Base-by-base conservation (phyloP, 2,329 filamentous ascomycete species). In the Pestalotiopsis sp. region DNA sequence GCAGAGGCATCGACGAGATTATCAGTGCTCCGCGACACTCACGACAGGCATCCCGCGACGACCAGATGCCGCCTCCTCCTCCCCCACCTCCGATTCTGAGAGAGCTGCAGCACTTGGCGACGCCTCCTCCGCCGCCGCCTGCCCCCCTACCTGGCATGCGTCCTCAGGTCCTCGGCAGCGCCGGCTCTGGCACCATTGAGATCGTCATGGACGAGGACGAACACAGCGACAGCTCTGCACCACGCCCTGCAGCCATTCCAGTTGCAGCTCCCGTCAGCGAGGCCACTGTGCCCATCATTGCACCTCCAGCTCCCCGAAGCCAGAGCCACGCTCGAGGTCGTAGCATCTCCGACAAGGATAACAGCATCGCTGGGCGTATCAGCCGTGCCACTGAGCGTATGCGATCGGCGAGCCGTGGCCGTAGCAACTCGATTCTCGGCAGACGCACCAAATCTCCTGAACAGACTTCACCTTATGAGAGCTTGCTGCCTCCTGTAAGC, bases 141-240 rank as follows among this genome's bases (percentile, higher is more conserved):
- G 84, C 87, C 1, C 88, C 88, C 0, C 77, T 89, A 3, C 85
- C 85, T 0, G 77, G 80, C 40, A 73, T 75, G 38, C 79, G 78
- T 38, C 76, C 80, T 2, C 78, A 80, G 7, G 75, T 84, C 59
- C 81, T 83, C 69, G 76, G 78, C 39, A 82, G 68, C 40, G 44
- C 44, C 20, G 83, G 82, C 7, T 85, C 86, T 0, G 88, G 85
- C 4, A 85, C 88, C 73, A 90, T 91, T 70, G 88, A 91, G 75
- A 89, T 91, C 69, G 87, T 91, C 63, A 89, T 89, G 85, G 88
- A 91, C 70, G 86, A 89, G 2, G 86, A 88, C 5, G 83, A 86
- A 20, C 72, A 75, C 66, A 60, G 30, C 52, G 55, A 72, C 71
- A 44, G 69, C 14, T 20, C 44, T 20, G 44, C 40, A 68, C 38